A percentile compares a stretch with the other conserved stretches of the same genome.
Conservation (phyloP, 345 rosid species). For the Mangifera indica region DNA sequence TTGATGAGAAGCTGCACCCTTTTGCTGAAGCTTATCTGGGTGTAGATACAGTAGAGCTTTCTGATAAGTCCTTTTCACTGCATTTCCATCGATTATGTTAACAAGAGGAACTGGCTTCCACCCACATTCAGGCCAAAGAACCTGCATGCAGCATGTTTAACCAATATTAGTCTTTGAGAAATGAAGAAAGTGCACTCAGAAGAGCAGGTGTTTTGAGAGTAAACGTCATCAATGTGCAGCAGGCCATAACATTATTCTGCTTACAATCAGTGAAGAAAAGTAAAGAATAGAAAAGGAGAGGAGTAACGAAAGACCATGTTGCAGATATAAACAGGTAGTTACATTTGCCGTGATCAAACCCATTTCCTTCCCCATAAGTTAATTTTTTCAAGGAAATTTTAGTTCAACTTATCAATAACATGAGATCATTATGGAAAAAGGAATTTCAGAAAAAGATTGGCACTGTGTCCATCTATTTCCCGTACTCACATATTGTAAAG, state of each 20-base stretch:
- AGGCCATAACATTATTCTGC: not conserved
- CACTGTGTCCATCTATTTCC: not conserved
- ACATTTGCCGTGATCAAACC: not conserved
- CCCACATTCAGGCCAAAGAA: slow-evolving; percentile 85
- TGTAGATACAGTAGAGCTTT: slow-evolving; percentile 83
- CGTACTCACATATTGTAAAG: slow-evolving; percentile 77
- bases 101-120: slow-evolving; percentile 91
- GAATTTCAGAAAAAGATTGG: not conserved
- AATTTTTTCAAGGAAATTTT: not conserved
- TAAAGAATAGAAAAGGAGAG: not conserved
- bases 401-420: not conserved
- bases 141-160: slow-evolving; percentile 33
- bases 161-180: not conserved
- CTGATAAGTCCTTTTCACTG: slow-evolving; percentile 84
- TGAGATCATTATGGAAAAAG: not conserved
- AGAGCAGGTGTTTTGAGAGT: not conserved
- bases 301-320: not conserved
- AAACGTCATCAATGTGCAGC: not conserved
- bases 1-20: slow-evolving; percentile 65
- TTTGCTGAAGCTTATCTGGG: slow-evolving; percentile 94
- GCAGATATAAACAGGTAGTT: not conserved
- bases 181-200: not conserved
- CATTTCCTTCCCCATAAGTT: not conserved
- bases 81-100: slow-evolving; percentile 78
- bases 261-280: not conserved